phyloP scores from a whole-genome alignment of 345 rosid species.

The Cardamine chenopodiifolia region DNA sequence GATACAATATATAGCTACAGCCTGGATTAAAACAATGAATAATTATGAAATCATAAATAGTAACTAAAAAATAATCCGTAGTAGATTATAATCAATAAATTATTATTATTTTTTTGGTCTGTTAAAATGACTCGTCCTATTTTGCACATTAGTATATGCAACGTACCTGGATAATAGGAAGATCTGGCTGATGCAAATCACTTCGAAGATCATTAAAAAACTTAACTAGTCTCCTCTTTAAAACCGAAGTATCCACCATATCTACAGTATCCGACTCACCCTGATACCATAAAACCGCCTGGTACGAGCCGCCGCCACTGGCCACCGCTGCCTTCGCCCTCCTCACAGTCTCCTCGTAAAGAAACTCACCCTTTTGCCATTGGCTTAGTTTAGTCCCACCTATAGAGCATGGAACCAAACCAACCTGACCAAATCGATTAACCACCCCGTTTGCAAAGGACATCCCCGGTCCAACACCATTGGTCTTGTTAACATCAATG shows the following conservation, averaged over 20 bases:
- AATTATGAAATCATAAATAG: neutral
- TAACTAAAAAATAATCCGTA: neutral
- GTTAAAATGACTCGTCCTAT: neutral
- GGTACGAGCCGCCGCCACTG: conserved; percentile 47
- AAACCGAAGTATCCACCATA: conserved; percentile 55
- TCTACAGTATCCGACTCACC: conserved; percentile 72
- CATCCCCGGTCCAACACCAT: conserved; percentile 90
- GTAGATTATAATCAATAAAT: too few species aligned
- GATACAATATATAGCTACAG: conserved; percentile 20
- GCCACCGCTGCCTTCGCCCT: conserved; percentile 48
- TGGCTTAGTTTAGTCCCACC: conserved; percentile 76
- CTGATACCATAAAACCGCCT: conserved; percentile 81
- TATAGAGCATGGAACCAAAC: conserved; percentile 81
- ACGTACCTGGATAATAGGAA: conserved; percentile 72
- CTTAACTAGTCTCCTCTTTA: conserved; percentile 52
- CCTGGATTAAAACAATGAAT: conserved; percentile 27
- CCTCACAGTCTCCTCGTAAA: conserved; percentile 59
- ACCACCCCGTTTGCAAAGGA: conserved; percentile 61
- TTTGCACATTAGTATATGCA: neutral
- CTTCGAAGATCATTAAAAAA: conserved; percentile 60
- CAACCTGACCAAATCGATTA: conserved; percentile 48
- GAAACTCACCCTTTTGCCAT: conserved; percentile 64
- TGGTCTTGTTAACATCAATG: conserved; percentile 61
- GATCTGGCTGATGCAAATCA: conserved; percentile 64
- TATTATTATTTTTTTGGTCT: neutral